Percentiles rank a stretch among this genome's conserved stretches.
Conservation (phyloP, 2,329 filamentous ascomycete species). For the Talaromyces funiculosus region DNA sequence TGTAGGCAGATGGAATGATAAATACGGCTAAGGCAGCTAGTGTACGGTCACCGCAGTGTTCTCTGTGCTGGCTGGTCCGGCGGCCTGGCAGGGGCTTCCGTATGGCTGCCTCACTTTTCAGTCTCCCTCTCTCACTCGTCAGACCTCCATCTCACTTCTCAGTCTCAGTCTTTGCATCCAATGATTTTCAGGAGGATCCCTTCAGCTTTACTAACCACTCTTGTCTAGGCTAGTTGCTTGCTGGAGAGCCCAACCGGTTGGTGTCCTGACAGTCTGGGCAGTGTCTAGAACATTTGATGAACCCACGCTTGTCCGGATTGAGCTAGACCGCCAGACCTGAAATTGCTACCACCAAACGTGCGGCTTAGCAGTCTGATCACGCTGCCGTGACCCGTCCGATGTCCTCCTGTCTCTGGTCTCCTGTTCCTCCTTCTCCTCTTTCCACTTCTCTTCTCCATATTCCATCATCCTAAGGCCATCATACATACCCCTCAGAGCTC, state of each 20-base stretch:
- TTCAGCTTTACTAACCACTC: background rate
- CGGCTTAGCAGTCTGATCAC: background rate
- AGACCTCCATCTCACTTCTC: background rate
- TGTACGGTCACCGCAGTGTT: background rate
- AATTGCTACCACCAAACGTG: background rate
- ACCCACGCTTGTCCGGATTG: background rate
- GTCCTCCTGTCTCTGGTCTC: background rate
- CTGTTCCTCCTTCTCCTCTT: background rate
- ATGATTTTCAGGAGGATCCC: too few relatives aligned
- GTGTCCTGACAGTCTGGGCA: background rate
- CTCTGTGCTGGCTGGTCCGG: conserved; percentile 21
- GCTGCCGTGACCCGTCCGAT: background rate
- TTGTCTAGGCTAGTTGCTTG: background rate
- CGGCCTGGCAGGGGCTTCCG: conserved; percentile 24
- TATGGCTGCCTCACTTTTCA: conserved; percentile 39
- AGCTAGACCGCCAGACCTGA: background rate
- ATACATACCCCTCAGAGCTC: background rate
- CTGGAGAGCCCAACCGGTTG: background rate
- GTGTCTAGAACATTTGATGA: conserved; percentile 2
- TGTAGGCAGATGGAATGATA: background rate
- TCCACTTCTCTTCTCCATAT: background rate
- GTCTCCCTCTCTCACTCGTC: background rate
- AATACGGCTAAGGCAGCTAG: background rate
- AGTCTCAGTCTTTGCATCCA: too few relatives aligned
- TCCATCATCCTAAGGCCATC: background rate